Evolutionary conservation across 768 basidiomycete genomes (phyloP).

Genomic region (Calvatia gigantea): DNA sequence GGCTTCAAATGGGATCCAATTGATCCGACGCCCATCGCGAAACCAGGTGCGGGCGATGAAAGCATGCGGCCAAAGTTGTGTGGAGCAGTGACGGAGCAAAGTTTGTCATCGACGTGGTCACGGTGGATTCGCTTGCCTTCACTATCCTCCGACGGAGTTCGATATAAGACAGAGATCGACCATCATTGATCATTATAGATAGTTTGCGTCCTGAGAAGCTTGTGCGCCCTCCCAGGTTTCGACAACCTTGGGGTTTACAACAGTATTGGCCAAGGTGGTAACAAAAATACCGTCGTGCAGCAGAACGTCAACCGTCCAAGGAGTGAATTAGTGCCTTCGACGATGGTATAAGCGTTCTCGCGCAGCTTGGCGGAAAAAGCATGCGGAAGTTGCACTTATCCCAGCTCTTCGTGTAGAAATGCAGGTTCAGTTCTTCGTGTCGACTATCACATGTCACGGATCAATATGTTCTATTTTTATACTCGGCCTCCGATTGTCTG

Average conservation of each 20-base stretch:
- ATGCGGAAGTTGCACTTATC: too few species aligned
- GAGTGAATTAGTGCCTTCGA: slow-evolving; percentile 94
- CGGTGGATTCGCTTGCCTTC: slow-evolving; percentile 65
- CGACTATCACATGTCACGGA: too few species aligned
- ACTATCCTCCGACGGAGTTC: slow-evolving; percentile 52
- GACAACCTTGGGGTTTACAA: slow-evolving; percentile 82
- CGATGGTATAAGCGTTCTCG: slow-evolving; percentile 94
- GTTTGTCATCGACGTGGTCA: slow-evolving; percentile 47
- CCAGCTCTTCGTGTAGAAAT: too few species aligned
- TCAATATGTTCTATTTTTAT: slow-evolving; percentile 5
- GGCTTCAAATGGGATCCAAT: slow-evolving; percentile 64
- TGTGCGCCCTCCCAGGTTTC: slow-evolving; percentile 64
- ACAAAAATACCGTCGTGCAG: slow-evolving; percentile 60
- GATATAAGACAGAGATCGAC: slow-evolving; percentile 76
- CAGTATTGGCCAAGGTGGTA: slow-evolving; percentile 89
- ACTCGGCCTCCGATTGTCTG: not conserved
- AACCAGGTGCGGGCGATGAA: slow-evolving; percentile 91
- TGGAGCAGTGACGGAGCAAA: slow-evolving; percentile 88
- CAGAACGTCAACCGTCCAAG: slow-evolving; percentile 90
- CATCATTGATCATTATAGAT: slow-evolving; percentile 95
- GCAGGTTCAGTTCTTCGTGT: too few species aligned
- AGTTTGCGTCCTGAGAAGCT: slow-evolving; percentile 72
- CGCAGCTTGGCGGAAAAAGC: slow-evolving; percentile 62
- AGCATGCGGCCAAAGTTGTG: slow-evolving; percentile 96
- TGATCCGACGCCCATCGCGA: slow-evolving; percentile 95